Conservation (phyloP, 1,284 basidiomycete species). For the Xanthoconium separans region DNA sequence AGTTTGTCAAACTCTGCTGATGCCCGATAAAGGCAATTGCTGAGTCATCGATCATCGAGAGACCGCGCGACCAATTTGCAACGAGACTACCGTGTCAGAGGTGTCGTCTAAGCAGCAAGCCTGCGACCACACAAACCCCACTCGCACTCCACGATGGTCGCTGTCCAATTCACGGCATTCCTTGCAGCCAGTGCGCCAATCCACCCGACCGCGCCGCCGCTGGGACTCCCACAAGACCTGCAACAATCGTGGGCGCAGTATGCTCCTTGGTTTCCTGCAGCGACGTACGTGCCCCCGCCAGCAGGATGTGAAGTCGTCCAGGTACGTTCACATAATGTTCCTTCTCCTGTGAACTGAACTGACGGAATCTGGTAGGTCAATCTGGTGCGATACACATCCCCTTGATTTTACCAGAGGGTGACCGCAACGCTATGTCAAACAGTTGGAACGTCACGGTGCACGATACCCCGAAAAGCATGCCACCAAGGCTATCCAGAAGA, state of each 20-base stretch:
- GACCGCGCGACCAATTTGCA: too few relatives aligned
- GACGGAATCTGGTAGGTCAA: constrained; percentile 11
- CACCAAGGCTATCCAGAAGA: constrained; percentile 41
- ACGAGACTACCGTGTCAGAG: too few relatives aligned
- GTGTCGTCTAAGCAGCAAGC: not conserved
- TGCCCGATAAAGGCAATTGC: too few relatives aligned
- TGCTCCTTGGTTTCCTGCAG: constrained; percentile 18
- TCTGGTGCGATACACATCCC: constrained; percentile 8
- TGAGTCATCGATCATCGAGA: too few relatives aligned
- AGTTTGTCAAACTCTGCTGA: too few relatives aligned
- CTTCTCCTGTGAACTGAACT: too few relatives aligned
- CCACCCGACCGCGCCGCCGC: constrained; percentile 9
- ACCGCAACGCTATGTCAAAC: not conserved
- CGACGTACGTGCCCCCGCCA: constrained; percentile 14
- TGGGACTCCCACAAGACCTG: constrained; percentile 13
- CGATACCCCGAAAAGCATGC: constrained; percentile 67
- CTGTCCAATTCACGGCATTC: constrained; percentile 1
- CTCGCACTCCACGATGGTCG: not conserved
- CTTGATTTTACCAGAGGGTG: not conserved
- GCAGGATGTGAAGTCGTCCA: constrained; percentile 16
- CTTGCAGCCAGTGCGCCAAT: constrained; percentile 4
- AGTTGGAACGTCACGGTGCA: constrained; percentile 83
- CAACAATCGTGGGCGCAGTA: constrained; percentile 18
- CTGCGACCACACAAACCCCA: not conserved
- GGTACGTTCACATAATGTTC: constrained; percentile 6